A percentile compares a stretch with the other conserved stretches of the same genome.
Evolutionary conservation across 2,329 filamentous ascomycete species (phyloP).

Genomic region (Rhynchosporium graminicola): DNA sequence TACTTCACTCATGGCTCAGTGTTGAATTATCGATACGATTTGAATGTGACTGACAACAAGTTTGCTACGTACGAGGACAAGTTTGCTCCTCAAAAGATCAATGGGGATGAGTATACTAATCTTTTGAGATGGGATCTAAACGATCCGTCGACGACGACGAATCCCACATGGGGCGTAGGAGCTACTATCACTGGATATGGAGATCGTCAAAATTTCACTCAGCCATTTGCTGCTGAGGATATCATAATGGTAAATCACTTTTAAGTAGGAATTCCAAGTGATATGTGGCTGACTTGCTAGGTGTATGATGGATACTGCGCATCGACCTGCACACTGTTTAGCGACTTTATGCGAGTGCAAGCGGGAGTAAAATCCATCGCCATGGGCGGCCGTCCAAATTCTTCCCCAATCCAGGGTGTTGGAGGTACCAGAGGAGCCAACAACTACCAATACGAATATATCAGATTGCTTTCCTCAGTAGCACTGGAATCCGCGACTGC

Average conservation of each 20-base stretch:
- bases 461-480: slow-evolving; percentile 21
- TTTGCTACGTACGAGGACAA: slow-evolving; percentile 32
- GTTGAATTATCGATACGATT: slow-evolving; percentile 32
- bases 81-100: slow-evolving; percentile 27
- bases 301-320: slow-evolving; percentile 55
- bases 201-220: slow-evolving; percentile 33
- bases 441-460: slow-evolving; percentile 29
- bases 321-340: slow-evolving; percentile 61
- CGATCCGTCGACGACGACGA: slow-evolving; percentile 30
- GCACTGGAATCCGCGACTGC: slow-evolving; percentile 23
- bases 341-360: slow-evolving; percentile 52
- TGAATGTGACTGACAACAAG: slow-evolving; percentile 28
- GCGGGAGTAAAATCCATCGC: slow-evolving; percentile 56
- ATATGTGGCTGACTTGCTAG: slow-evolving; percentile 1
- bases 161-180: slow-evolving; percentile 30
- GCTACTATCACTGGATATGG: slow-evolving; percentile 41
- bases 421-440: slow-evolving; percentile 62
- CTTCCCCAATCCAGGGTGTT: slow-evolving; percentile 60
- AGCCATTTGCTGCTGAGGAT: slow-evolving; percentile 45
- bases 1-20: slow-evolving; percentile 25
- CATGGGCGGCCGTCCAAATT: slow-evolving; percentile 58
- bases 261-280: background rate
- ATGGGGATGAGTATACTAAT: slow-evolving; percentile 27
- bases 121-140: slow-evolving; percentile 33
- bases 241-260: slow-evolving; percentile 46